phyloP scores from a whole-genome alignment of 768 basidiomycete species.

The Sporobolomyces phaffii region DNA sequence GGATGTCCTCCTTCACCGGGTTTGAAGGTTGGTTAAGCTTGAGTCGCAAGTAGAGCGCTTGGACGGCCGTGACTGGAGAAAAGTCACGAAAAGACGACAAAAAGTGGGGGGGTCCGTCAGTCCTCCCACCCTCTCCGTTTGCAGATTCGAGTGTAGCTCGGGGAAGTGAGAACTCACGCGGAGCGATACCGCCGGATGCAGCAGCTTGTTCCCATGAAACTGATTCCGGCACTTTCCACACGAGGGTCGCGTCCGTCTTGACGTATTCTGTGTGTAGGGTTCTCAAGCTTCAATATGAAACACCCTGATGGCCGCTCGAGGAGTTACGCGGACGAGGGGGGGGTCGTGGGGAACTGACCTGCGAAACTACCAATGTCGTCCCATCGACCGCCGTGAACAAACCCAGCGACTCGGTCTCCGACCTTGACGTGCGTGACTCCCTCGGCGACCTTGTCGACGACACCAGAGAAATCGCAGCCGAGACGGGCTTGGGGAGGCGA shows the following conservation, averaged over 20 bases:
- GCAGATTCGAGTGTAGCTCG: too few species aligned
- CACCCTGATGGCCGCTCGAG: neutral
- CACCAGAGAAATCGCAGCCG: constrained; percentile 17
- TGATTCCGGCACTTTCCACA: constrained; percentile 12
- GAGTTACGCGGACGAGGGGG: neutral
- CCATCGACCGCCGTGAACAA: constrained; percentile 14
- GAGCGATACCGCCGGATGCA: constrained; percentile 8
- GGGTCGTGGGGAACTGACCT: neutral
- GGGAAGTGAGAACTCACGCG: neutral
- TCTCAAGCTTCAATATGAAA: too few species aligned
- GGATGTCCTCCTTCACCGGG: neutral
- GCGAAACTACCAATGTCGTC: constrained; percentile 15
- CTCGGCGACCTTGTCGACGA: constrained; percentile 2
- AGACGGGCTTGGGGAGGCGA: neutral
- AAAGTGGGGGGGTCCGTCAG: too few species aligned
- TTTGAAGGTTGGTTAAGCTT: neutral
- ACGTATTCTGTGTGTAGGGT: constrained; percentile 27
- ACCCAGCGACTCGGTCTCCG: constrained; percentile 19
- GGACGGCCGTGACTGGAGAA: constrained; percentile 3
- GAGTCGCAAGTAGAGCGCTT: neutral
- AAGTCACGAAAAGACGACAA: too few species aligned
- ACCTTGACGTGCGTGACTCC: constrained; percentile 1
- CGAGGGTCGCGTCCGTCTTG: constrained; percentile 5
- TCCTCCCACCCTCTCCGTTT: too few species aligned
- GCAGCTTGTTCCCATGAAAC: constrained; percentile 8